A percentile compares a stretch with the other conserved stretches of the same genome.
Conservation (phyloP, 2,329 filamentous ascomycete genomes). For the Hymenotorrendiella dingleyae region DNA sequence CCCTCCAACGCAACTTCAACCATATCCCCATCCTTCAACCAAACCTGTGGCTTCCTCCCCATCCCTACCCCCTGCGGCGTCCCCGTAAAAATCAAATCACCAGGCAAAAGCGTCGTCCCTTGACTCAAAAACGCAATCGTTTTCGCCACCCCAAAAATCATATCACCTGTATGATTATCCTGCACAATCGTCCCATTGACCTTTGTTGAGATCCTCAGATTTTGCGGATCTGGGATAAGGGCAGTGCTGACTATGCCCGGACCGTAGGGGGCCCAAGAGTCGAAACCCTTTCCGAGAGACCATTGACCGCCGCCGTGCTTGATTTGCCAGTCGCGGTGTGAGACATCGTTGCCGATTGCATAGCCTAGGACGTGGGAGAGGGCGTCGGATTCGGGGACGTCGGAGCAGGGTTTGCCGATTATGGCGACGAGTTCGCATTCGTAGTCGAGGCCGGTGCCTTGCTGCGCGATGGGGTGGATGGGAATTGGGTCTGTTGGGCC, state of each 20-base stretch:
- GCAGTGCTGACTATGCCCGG: slow-evolving; percentile 60
- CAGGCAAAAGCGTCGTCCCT: slow-evolving; percentile 57
- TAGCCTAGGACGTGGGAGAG: slow-evolving; percentile 72
- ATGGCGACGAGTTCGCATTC: slow-evolving; percentile 73
- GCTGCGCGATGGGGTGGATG: slow-evolving; percentile 59
- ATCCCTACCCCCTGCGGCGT: slow-evolving; percentile 67
- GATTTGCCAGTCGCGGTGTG: slow-evolving; percentile 71
- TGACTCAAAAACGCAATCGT: slow-evolving; percentile 54
- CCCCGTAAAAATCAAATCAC: slow-evolving; percentile 62
- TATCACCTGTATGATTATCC: slow-evolving; percentile 51
- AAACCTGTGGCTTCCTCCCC: slow-evolving; percentile 59
- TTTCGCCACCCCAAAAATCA: slow-evolving; percentile 57
- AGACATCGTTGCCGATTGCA: slow-evolving; percentile 72
- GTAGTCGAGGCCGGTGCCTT: slow-evolving; percentile 64
- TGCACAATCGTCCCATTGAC: slow-evolving; percentile 55
- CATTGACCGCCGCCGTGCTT: slow-evolving; percentile 64
- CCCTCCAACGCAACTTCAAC: slow-evolving; percentile 63
- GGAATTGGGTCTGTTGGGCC: slow-evolving; percentile 63
- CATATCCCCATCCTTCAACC: slow-evolving; percentile 64
- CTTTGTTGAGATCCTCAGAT: slow-evolving; percentile 49
- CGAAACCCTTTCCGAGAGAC: slow-evolving; percentile 67
- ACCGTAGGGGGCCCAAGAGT: slow-evolving; percentile 69
- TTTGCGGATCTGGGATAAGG: slow-evolving; percentile 52
- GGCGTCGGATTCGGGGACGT: slow-evolving; percentile 60
- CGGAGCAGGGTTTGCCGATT: slow-evolving; percentile 60